Base-by-base conservation (phyloP, 768 basidiomycete genomes). In the Russula emetica region DNA sequence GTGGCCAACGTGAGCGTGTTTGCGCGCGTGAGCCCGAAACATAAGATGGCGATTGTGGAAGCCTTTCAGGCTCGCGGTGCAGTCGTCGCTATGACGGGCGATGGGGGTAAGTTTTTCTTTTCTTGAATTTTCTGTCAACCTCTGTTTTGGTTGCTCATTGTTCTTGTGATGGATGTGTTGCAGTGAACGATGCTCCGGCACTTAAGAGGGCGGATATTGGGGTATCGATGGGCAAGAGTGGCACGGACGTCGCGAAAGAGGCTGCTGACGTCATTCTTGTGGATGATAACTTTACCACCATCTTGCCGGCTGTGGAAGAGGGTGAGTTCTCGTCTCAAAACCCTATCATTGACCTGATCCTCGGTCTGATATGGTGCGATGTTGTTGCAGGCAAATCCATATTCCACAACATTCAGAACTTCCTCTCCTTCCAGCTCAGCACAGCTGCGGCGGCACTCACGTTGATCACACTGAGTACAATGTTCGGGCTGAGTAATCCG, bases 191-290 rank as follows among this genome's bases (percentile, higher is more conserved):
- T 69, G 94, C 96, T 0, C 96, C 95, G 3, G 95, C 96, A 45
- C 78, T 98, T 65, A 97, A 95, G 76, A 93, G 94, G 92, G 95
- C 96, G 3, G 95, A 98, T 72, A 97, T 98, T 70, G 96, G 96
- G 14, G 85, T 98, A 58, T 92, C 93, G 44, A 98, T 98, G 96
- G 96, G 96, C 62, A 93, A 91, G 76, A 92, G 90, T 66, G 96
- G 96, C n/a, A 97, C 96, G 22, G 96, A 98, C 72, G 96, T 98
- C 13, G 94, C 96, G 28, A 98, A 98, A 76, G 96, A 98, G 76
- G 95, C 95, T 10, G 95, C 96, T 8, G 94, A 98, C 76, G 87
- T 94, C 70, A 97, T 98, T 70, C 83, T 98, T 22, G 95, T 97
- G 36, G 94, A 98, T 72, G 96, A 98, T 74, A 95, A 98, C 75